Conservation (phyloP, 345 rosid species). For the Rhodomyrtus tomentosa region DNA sequence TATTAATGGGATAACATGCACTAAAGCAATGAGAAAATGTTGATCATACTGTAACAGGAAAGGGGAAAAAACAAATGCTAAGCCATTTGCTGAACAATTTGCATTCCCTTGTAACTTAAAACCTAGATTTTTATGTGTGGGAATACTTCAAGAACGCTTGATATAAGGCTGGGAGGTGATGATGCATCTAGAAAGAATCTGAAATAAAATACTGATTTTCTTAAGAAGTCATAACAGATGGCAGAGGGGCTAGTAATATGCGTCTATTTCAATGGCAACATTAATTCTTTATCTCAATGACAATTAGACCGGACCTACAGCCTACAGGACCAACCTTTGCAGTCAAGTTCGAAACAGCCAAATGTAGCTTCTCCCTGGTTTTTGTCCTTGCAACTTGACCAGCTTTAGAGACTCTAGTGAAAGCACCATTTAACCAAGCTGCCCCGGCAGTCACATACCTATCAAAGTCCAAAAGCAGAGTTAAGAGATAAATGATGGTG, state of each 20-base stretch:
- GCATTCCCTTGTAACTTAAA: neutral
- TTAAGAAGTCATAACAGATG: neutral
- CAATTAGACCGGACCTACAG: neutral
- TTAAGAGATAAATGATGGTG: neutral
- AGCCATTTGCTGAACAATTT: neutral
- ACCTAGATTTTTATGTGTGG: neutral
- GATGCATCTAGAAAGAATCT: neutral
- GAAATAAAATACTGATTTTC: neutral
- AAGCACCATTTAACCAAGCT: conserved; percentile 90
- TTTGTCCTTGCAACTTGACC: conserved; percentile 83
- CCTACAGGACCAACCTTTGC: conserved; percentile 45
- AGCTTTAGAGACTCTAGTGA: conserved; percentile 78
- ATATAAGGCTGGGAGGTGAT: neutral
- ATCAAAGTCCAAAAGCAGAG: conserved; percentile 1
- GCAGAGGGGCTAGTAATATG: neutral
- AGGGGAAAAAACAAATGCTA: neutral
- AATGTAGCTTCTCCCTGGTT: conserved; percentile 74
- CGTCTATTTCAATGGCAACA: neutral
- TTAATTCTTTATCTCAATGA: neutral
- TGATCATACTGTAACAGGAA: neutral
- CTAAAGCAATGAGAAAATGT: neutral
- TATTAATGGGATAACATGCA: neutral
- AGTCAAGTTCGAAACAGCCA: conserved; percentile 74
- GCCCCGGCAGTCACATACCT: conserved; percentile 80
- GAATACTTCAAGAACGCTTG: neutral